These are phyloP conservation scores for Talaromyces sp. DNA, from an alignment of 2,329 filamentous ascomycete genomes.

Conservation along the genomic window DNA sequence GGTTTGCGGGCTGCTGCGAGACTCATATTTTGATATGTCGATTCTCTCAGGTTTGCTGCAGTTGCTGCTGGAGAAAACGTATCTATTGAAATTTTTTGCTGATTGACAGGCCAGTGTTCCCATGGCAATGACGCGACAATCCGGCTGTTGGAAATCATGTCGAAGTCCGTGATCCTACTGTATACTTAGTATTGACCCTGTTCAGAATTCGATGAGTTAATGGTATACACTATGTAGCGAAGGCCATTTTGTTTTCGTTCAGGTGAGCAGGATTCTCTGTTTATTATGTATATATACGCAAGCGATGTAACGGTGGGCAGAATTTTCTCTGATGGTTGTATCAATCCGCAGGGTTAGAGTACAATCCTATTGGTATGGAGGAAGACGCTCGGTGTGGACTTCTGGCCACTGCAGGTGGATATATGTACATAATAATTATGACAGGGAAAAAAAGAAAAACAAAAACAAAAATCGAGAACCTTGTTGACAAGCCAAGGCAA, in stretches of 20 bases:
- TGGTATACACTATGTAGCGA: neutral
- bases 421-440: neutral
- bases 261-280: neutral
- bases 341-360: neutral
- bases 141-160: slow-evolving; percentile 7
- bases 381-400: neutral
- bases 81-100: neutral
- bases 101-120: slow-evolving; percentile 2
- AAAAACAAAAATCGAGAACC: neutral
- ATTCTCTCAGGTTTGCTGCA: neutral
- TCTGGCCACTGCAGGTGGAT: slow-evolving; percentile 1
- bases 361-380: neutral
- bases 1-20: slow-evolving; percentile 10
- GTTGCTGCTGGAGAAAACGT: neutral
- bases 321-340: slow-evolving; percentile 3
- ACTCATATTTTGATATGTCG: slow-evolving; percentile 13
- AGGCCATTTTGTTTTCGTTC: neutral
- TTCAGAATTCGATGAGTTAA: neutral
- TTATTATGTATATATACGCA: neutral
- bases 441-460: neutral
- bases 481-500: neutral
- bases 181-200: neutral
- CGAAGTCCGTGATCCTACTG: neutral
- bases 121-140: neutral
- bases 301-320: slow-evolving; percentile 15